Evolutionary conservation across 148 eudicot genomes (phyloP).

Genomic region (Simmondsia chinensis): DNA sequence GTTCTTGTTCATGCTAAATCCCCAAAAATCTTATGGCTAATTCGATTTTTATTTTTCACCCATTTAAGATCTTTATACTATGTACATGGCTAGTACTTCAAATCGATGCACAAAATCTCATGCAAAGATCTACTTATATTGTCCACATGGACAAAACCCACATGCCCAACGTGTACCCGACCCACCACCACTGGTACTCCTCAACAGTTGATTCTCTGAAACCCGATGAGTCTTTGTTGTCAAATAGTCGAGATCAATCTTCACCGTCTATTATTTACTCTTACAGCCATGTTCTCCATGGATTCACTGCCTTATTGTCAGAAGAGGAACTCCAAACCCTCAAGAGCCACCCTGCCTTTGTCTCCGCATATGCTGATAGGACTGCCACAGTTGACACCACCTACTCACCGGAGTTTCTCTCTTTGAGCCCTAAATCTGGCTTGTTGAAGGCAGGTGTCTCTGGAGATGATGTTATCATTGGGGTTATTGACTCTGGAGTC

Average conservation of each 20-base stretch:
- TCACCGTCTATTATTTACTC: slow-evolving; percentile 33
- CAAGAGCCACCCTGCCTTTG: slow-evolving; percentile 30
- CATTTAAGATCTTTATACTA: too few species aligned
- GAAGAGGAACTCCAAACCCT: slow-evolving; percentile 25
- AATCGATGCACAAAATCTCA: slow-evolving; percentile 6
- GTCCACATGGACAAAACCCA: slow-evolving; percentile 68
- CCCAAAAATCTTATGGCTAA: too few species aligned
- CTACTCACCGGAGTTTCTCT: background rate
- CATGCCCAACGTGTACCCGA: slow-evolving; percentile 58
- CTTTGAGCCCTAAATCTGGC: background rate
- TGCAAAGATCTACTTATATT: slow-evolving; percentile 47
- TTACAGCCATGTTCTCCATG: slow-evolving; percentile 50
- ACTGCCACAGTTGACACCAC: slow-evolving; percentile 3
- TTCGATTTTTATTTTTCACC: too few species aligned
- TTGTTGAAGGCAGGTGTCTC: background rate
- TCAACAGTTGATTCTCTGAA: slow-evolving; percentile 34
- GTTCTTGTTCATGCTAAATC: too few species aligned
- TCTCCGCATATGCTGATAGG: slow-evolving; percentile 28
- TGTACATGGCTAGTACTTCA: too few species aligned
- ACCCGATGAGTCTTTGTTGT: background rate
- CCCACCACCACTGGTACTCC: slow-evolving; percentile 61
- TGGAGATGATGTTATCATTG: slow-evolving; percentile 22
- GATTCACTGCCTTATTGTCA: slow-evolving; percentile 52
- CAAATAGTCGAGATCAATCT: background rate
- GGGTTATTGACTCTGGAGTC: slow-evolving; percentile 30